Evolutionary conservation across 1,284 basidiomycete genomes (phyloP).

Genomic region (Ceratobasidium papillatum): DNA sequence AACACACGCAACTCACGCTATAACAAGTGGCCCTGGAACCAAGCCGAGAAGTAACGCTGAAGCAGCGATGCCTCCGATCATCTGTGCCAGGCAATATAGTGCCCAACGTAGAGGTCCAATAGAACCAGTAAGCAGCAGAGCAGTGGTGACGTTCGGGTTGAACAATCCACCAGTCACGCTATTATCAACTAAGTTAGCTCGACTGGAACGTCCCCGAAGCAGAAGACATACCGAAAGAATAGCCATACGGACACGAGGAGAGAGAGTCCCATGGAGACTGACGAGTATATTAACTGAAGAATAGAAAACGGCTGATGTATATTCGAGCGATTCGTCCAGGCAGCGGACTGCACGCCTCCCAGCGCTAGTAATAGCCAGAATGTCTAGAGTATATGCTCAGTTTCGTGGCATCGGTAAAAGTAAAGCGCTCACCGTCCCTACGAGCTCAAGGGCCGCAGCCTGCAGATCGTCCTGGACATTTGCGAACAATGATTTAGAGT

Average conservation of each 20-base stretch:
- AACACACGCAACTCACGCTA: constrained; percentile 57
- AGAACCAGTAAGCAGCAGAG: constrained; percentile 67
- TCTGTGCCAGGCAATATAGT: constrained; percentile 69
- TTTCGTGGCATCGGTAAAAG: background rate
- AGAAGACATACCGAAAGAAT: constrained; percentile 5
- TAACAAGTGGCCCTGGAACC: constrained; percentile 66
- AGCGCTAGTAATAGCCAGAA: background rate
- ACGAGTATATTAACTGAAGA: background rate
- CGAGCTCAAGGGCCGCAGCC: constrained; percentile 42
- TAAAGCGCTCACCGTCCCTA: constrained; percentile 38
- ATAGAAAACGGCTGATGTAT: background rate
- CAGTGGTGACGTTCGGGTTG: constrained; percentile 74
- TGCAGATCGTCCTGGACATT: constrained; percentile 30
- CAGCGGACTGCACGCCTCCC: background rate
- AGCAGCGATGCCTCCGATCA: constrained; percentile 69
- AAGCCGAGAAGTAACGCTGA: constrained; percentile 68
- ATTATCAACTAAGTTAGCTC: background rate
- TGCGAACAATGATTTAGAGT: constrained; percentile 19
- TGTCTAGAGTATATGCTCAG: background rate
- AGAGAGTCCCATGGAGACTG: background rate
- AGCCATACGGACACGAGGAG: background rate
- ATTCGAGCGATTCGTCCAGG: background rate
- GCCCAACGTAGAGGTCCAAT: constrained; percentile 69
- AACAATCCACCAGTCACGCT: constrained; percentile 55
- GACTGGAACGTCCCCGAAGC: background rate